Evolutionary conservation across 2,329 filamentous ascomycete species (phyloP).

Genomic region (Elsinoe ampelina): DNA sequence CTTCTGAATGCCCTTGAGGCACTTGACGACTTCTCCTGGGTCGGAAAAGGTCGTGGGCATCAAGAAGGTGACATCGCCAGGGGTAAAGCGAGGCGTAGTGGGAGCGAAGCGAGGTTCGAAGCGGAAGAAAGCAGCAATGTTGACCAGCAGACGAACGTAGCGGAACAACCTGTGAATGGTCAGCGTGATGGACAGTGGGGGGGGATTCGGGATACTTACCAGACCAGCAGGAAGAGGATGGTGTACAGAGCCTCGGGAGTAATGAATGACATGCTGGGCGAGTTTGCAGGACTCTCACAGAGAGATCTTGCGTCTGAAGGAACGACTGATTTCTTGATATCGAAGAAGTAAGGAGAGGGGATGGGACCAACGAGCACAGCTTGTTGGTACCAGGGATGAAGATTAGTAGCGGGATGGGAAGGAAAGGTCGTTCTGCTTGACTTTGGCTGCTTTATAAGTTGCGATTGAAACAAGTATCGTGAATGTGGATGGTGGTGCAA

Average conservation of each 20-base stretch:
- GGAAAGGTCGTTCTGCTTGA: neutral
- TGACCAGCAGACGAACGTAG: conserved; percentile 24
- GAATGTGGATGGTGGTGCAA: neutral
- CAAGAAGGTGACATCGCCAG: conserved; percentile 25
- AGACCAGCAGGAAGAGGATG: conserved; percentile 3
- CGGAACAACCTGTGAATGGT: conserved; percentile 19
- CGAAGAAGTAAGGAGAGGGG: neutral
- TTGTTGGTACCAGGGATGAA: neutral
- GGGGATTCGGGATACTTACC: neutral
- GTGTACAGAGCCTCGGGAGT: neutral
- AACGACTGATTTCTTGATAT: neutral
- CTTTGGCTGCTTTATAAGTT: neutral
- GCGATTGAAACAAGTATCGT: neutral
- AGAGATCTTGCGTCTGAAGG: neutral
- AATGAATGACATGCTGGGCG: neutral
- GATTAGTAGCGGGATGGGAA: neutral
- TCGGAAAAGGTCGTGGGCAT: conserved; percentile 28
- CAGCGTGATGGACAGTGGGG: neutral
- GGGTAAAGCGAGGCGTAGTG: conserved; percentile 21
- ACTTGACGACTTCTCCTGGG: conserved; percentile 22
- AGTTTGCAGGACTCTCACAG: conserved; percentile 1
- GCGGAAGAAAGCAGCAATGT: conserved; percentile 22
- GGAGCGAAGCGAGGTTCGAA: conserved; percentile 23
- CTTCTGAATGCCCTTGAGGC: conserved; percentile 21
- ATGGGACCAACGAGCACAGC: neutral